phyloP scores from a whole-genome alignment of 306 rosid species.

The Ormosia emarginata region DNA sequence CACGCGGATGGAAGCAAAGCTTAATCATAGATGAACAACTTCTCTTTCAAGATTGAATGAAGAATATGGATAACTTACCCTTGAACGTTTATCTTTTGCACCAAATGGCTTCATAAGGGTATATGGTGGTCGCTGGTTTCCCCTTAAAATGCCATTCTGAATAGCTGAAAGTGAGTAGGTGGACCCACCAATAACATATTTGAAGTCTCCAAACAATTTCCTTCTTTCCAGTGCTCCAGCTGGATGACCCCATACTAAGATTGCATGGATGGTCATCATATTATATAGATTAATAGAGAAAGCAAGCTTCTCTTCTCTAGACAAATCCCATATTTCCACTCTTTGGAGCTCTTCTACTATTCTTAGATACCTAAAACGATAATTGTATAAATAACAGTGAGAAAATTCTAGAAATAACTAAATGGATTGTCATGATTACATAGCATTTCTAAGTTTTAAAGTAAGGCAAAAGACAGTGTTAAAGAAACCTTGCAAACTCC shows the following conservation, averaged over 20 bases:
- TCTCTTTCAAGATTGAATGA: neutral
- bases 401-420: neutral
- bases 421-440: neutral
- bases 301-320: slow-evolving; percentile 79
- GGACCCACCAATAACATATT: slow-evolving; percentile 68
- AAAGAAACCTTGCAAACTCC: slow-evolving; percentile 78
- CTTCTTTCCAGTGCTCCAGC: slow-evolving; percentile 63
- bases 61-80: slow-evolving; percentile 36
- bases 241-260: slow-evolving; percentile 71
- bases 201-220: slow-evolving; percentile 65
- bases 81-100: slow-evolving; percentile 63
- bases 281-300: slow-evolving; percentile 82
- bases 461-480: neutral
- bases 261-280: slow-evolving; percentile 88
- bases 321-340: slow-evolving; percentile 59
- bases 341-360: slow-evolving; percentile 82
- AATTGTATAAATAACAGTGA: neutral
- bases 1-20: neutral
- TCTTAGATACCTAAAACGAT: slow-evolving; percentile 65
- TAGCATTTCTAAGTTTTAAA: neutral
- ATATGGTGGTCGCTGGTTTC: slow-evolving; percentile 75
- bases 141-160: slow-evolving; percentile 82
- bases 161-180: slow-evolving; percentile 75
- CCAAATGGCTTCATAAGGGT: slow-evolving; percentile 67
- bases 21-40: neutral